phyloP scores from a whole-genome alignment of 768 basidiomycete genomes.

The Antrodiella citrinella region DNA sequence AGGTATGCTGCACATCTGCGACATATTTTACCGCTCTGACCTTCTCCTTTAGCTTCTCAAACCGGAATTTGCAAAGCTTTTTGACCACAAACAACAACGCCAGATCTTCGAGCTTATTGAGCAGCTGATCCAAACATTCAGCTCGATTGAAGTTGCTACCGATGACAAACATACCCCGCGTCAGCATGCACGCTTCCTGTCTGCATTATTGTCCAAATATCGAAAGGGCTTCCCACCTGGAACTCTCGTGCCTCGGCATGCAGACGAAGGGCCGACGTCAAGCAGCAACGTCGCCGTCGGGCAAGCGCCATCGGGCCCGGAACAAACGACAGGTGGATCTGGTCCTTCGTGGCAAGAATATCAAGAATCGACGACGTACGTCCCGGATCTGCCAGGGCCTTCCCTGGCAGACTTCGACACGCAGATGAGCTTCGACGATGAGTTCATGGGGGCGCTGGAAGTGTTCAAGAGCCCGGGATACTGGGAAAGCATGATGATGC shows the following conservation, averaged over 20 bases:
- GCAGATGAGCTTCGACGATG: slow-evolving; percentile 28
- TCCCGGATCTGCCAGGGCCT: slow-evolving; percentile 44
- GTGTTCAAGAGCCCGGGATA: slow-evolving; percentile 63
- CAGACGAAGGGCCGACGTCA: too few species aligned
- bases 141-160: slow-evolving; percentile 66
- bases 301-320: too few species aligned
- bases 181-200: slow-evolving; percentile 73
- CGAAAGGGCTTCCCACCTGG: too few species aligned
- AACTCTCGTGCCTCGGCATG: too few species aligned
- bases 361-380: slow-evolving; percentile 50
- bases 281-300: too few species aligned
- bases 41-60: slow-evolving; percentile 58
- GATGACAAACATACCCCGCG: slow-evolving; percentile 78
- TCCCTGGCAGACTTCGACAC: slow-evolving; percentile 22
- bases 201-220: slow-evolving; percentile 57
- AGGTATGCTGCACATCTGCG: too few species aligned
- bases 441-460: slow-evolving; percentile 66
- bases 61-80: slow-evolving; percentile 58
- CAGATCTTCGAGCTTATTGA: slow-evolving; percentile 69
- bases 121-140: slow-evolving; percentile 63
- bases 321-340: too few species aligned
- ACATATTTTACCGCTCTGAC: slow-evolving; percentile 6
- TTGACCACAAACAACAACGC: slow-evolving; percentile 53
- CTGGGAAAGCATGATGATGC: slow-evolving; percentile 84
- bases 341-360: too few species aligned